Conservation (phyloP, 2,329 filamentous ascomycete genomes). For the Fusarium sacchari region DNA sequence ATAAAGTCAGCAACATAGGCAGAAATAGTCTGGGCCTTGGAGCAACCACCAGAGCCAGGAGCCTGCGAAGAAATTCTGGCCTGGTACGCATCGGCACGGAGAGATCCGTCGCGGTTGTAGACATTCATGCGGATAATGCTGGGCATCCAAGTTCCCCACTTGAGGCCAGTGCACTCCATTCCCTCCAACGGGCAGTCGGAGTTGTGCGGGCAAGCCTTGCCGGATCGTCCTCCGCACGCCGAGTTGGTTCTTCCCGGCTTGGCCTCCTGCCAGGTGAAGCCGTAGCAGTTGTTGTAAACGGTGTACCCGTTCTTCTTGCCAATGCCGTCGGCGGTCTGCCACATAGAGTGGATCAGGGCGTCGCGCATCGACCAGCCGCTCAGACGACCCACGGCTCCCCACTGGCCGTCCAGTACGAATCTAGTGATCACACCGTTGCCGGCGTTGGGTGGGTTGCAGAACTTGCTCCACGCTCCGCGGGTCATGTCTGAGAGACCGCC, state of each 20-base stretch:
- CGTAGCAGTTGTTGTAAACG: neutral
- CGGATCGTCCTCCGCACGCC: neutral
- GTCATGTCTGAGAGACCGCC: neutral
- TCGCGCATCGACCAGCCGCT: conserved; percentile 5
- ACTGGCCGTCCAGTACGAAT: conserved; percentile 1
- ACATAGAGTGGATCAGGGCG: neutral
- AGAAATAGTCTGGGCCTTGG: neutral
- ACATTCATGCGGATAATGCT: conserved; percentile 8
- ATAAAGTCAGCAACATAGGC: neutral
- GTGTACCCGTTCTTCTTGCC: neutral
- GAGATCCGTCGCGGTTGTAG: conserved; percentile 3
- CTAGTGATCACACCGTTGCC: neutral
- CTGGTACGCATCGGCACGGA: neutral
- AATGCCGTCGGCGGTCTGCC: neutral
- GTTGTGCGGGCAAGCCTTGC: neutral
- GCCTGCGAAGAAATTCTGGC: neutral
- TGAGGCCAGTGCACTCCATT: neutral
- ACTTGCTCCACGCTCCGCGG: conserved; percentile 1
- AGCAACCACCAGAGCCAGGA: neutral
- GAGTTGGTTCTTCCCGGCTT: neutral
- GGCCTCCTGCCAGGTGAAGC: neutral
- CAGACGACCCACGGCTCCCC: neutral
- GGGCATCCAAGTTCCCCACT: conserved; percentile 11
- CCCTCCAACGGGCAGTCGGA: neutral
- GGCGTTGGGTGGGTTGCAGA: neutral